Base-by-base conservation (phyloP, 2,329 filamentous ascomycete genomes). In the Fusarium illudens region DNA sequence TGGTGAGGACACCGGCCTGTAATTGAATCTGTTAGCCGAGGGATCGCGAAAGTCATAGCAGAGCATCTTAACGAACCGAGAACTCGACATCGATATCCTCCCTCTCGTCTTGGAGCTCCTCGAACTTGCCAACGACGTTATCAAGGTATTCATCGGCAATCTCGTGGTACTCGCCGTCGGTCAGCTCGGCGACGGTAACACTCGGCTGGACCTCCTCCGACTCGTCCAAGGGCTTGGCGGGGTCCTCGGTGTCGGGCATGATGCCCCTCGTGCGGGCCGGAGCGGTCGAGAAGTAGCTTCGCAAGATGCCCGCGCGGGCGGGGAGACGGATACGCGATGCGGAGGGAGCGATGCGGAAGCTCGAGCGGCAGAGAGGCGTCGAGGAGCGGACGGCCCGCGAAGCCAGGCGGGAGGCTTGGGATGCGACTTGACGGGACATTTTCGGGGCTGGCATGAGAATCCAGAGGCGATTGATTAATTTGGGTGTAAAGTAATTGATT, bases 51-150 rank as follows among this genome's bases (percentile, higher is more conserved):
- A 19, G 19, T 52, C 25, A 57, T 33, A 6, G 19, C 6, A 11
- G 4, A 50, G 17, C 32, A 48, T 9, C 20, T 20, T 13, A 3
- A 84, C 90, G 66, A 84, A 97, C 95, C 64, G 90, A 91, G 73
- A 91, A 98, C 75, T 99, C 96, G 6, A 96, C 91, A 71, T 99
- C 96, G 6, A 97, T 80, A 56, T 94, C 91, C 9, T 91, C 89
- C 8, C 86, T 81, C 30, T 85, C 81, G 75, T 98, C 96, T 73
- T 92, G 89, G 29, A 91, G 79, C 63, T 87, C 85, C 81, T 99
- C 96, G 39, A 97, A 83, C 57, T 82, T 84, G 55, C 72, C 75
- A 12, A 89, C 75, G 3, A 90, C 78, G 9, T 71, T 75, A 6
- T 90, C 84, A 72, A 98, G 84, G 78, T 92, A 97, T 51, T 84